Evolutionary conservation across 192 early-diverging fungal genomes (phyloP).

Genomic region (Linnemannia hyalina): DNA sequence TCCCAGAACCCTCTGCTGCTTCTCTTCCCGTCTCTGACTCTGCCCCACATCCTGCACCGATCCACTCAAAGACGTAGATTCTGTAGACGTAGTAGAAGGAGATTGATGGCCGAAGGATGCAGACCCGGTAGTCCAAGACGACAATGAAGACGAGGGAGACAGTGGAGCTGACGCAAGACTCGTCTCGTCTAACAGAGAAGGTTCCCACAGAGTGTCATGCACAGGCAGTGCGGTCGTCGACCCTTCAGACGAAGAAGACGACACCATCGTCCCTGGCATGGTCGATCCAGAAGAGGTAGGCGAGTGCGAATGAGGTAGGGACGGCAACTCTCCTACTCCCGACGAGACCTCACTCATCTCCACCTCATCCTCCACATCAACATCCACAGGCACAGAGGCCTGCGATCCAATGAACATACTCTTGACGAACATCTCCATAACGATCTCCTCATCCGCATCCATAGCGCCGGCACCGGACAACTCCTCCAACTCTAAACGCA

Average conservation of each 20-base stretch:
- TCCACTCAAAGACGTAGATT: neutral
- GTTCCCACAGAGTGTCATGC: neutral
- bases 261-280: neutral
- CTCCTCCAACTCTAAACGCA: constrained; percentile 10
- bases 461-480: neutral
- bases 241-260: neutral
- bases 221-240: neutral
- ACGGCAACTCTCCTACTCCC: neutral
- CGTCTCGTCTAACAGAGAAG: neutral
- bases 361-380: neutral
- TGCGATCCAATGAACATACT: neutral
- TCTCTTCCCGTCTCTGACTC: neutral
- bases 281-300: neutral
- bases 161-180: neutral
- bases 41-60: neutral
- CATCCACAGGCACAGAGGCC: neutral
- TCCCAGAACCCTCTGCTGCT: neutral
- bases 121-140: neutral
- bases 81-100: neutral
- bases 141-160: neutral
- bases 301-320: neutral
- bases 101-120: neutral
- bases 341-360: neutral
- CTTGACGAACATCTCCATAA: constrained; percentile 36
- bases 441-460: constrained; percentile 6